Percentiles rank a stretch among this genome's conserved stretches.
Evolutionary conservation across 345 rosid genomes (phyloP).

Genomic region (Aurinia saxatilis): DNA sequence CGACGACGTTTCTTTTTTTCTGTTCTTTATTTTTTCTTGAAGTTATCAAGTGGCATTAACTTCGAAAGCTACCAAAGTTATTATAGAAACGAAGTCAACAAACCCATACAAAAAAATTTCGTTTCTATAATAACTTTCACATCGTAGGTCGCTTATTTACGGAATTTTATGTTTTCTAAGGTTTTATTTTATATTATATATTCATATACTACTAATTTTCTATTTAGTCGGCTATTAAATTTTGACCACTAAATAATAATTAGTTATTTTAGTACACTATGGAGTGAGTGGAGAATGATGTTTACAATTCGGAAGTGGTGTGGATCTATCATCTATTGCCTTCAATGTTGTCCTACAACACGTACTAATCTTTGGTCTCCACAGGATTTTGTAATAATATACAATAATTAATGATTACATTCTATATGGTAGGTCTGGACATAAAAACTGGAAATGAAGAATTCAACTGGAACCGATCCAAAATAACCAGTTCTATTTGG

Average conservation of each 20-base stretch:
- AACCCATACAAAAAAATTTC: slow-evolving; percentile 2
- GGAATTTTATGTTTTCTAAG: neutral
- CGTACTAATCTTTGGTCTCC: neutral
- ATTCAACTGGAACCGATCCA: no score
- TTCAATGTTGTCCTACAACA: neutral
- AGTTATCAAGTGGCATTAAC: slow-evolving; percentile 22
- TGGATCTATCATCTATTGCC: neutral
- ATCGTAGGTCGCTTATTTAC: slow-evolving; percentile 12
- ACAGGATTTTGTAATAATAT: neutral
- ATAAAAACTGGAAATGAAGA: no score
- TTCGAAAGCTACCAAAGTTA: slow-evolving; percentile 23
- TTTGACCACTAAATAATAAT: neutral
- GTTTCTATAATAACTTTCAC: slow-evolving; percentile 28
- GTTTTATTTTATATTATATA: neutral
- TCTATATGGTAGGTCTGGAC: no score
- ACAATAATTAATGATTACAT: no score
- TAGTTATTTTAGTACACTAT: neutral
- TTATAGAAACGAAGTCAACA: slow-evolving; percentile 31
- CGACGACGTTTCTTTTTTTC: slow-evolving; percentile 7
- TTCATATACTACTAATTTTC: neutral
- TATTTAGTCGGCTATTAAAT: neutral
- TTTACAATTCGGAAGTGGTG: neutral
- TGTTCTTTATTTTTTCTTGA: neutral
- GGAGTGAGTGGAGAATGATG: neutral
- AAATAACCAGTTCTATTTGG: no score